Evolutionary conservation across 148 eudicot species (phyloP).

Genomic region (Camellia japonica): DNA sequence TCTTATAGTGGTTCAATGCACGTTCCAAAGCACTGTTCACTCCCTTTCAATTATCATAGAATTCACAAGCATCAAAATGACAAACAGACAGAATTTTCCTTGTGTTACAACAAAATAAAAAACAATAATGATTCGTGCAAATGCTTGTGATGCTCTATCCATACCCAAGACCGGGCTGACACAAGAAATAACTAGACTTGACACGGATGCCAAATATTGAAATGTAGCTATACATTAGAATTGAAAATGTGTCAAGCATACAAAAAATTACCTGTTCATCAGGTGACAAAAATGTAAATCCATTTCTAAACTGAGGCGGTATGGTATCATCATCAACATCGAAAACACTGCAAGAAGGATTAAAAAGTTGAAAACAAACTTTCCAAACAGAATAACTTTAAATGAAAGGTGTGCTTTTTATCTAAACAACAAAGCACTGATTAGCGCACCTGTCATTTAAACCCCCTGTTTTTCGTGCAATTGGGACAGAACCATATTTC

Average conservation of each 20-base stretch:
- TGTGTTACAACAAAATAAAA: background rate
- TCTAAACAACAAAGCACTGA: background rate
- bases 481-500: constrained; percentile 87
- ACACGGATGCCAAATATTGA: background rate
- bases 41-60: constrained; percentile 39
- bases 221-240: background rate
- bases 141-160: background rate
- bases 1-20: constrained; percentile 55
- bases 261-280: constrained; percentile 71
- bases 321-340: constrained; percentile 76
- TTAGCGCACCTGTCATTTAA: constrained; percentile 77
- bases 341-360: constrained; percentile 62
- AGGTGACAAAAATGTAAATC: constrained; percentile 71
- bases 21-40: constrained; percentile 76
- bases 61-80: constrained; percentile 11
- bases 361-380: background rate
- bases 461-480: constrained; percentile 93
- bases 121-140: background rate
- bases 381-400: background rate
- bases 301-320: constrained; percentile 76
- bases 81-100: background rate
- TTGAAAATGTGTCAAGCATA: background rate
- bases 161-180: background rate
- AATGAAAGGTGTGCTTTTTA: background rate
- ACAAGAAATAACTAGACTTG: background rate